phyloP scores from a whole-genome alignment of 352 stramenopile genomes.

The Phytophthora cajani region DNA sequence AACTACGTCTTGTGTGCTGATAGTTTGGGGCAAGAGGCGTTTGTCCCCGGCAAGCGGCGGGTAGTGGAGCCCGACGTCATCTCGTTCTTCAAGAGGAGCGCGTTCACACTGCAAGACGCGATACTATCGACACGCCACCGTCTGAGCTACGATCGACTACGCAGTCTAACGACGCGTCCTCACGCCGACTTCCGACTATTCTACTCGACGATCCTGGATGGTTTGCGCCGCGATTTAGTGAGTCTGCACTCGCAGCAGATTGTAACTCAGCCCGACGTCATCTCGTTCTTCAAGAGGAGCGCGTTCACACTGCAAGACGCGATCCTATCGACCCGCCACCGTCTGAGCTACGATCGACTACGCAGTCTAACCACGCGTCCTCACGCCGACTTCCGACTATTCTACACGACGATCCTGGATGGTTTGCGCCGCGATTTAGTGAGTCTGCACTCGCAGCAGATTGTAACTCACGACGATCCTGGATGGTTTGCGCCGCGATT shows the following conservation, averaged over 20 bases:
- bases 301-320: constrained; percentile 43
- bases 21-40: constrained; percentile 57
- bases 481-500: constrained; percentile 51
- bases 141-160: constrained; percentile 56
- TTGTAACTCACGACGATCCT: constrained; percentile 45
- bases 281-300: constrained; percentile 51
- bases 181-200: constrained; percentile 53
- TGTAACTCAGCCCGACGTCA: constrained; percentile 62
- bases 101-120: constrained; percentile 39
- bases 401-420: constrained; percentile 46
- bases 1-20: constrained; percentile 65
- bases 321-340: constrained; percentile 47
- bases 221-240: constrained; percentile 60
- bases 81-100: constrained; percentile 49
- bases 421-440: constrained; percentile 61
- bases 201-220: constrained; percentile 44
- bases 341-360: constrained; percentile 57
- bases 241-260: constrained; percentile 69
- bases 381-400: constrained; percentile 49
- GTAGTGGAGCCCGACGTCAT: constrained; percentile 65
- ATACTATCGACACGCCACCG: constrained; percentile 50
- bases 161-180: constrained; percentile 27
- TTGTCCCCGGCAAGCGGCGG: constrained; percentile 41
- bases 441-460: constrained; percentile 66
- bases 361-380: constrained; percentile 31